A percentile compares a stretch with the other conserved stretches of the same genome.
Evolutionary conservation across 345 rosid species (phyloP).

Genomic region (Salix viminalis): DNA sequence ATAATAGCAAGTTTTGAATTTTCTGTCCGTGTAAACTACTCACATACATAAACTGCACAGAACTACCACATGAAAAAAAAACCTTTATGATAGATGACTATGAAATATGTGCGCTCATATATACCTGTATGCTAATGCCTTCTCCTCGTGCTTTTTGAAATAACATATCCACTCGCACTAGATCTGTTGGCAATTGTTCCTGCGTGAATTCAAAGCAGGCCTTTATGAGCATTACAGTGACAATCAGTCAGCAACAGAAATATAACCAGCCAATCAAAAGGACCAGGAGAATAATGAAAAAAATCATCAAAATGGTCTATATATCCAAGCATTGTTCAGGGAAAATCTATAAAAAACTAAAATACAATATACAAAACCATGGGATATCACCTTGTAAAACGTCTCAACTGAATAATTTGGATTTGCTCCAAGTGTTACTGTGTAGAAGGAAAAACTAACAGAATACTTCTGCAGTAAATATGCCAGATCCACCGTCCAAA

Average conservation of each 20-base stretch:
- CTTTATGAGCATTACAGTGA: conserved; percentile 1
- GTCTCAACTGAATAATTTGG: conserved; percentile 77
- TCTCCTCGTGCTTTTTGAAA: conserved; percentile 64
- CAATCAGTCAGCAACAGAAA: background rate
- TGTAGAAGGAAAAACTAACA: conserved; percentile 74
- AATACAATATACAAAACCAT: background rate
- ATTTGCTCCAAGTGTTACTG: conserved; percentile 86
- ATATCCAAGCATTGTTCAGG: background rate
- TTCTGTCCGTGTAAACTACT: background rate
- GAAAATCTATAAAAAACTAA: background rate
- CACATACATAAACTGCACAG: background rate
- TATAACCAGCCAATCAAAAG: background rate
- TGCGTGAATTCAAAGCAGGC: conserved; percentile 24
- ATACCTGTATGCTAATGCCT: conserved; percentile 76
- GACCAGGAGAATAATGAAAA: background rate
- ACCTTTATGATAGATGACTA: background rate
- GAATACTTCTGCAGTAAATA: conserved; percentile 67
- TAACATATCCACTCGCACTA: conserved; percentile 73
- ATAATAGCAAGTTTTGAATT: background rate
- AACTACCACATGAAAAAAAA: no score
- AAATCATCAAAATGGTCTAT: background rate
- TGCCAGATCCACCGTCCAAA: conserved; percentile 94
- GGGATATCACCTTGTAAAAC: conserved; percentile 68
- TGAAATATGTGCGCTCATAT: background rate
- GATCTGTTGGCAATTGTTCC: conserved; percentile 89